phyloP scores from a whole-genome alignment of 2,329 filamentous ascomycete species.

The Phyllosticta citrichinensis region DNA sequence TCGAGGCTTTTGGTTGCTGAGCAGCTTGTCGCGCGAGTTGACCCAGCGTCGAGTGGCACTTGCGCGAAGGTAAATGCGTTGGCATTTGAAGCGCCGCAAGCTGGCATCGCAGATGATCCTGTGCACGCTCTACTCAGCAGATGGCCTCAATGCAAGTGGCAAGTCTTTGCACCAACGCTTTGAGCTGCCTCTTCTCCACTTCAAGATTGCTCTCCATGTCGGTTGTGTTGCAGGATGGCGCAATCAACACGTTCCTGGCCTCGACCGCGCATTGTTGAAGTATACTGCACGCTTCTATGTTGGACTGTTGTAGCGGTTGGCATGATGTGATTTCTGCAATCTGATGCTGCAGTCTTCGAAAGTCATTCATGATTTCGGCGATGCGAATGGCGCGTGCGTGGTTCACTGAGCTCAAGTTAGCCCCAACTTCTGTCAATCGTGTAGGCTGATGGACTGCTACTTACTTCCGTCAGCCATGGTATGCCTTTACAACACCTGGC shows the following conservation, averaged over 20 bases:
- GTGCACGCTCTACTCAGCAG: neutral
- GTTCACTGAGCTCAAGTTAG: conserved; percentile 40
- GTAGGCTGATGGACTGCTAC: conserved; percentile 16
- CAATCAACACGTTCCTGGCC: conserved; percentile 44
- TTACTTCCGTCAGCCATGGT: conserved; percentile 50
- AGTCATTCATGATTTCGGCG: conserved; percentile 55
- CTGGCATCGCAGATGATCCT: conserved; percentile 53
- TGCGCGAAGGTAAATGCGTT: conserved; percentile 50
- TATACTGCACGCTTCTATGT: conserved; percentile 49
- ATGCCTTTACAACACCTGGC: neutral
- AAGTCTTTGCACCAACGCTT: conserved; percentile 34
- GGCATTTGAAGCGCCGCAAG: conserved; percentile 50
- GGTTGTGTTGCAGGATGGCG: conserved; percentile 40
- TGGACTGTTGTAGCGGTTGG: conserved; percentile 42
- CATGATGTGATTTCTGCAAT: conserved; percentile 45
- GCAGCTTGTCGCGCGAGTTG: conserved; percentile 40
- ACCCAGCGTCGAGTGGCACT: conserved; percentile 51
- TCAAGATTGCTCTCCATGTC: conserved; percentile 39
- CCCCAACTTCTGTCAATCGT: neutral
- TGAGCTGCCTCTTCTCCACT: conserved; percentile 46
- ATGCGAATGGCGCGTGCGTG: conserved; percentile 53
- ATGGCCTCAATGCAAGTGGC: neutral
- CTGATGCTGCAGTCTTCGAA: conserved; percentile 50
- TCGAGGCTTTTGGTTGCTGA: conserved; percentile 32
- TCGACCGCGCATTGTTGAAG: conserved; percentile 46